Conservation (phyloP, 169 alveolate genomes). For the Perkinsus olseni region DNA sequence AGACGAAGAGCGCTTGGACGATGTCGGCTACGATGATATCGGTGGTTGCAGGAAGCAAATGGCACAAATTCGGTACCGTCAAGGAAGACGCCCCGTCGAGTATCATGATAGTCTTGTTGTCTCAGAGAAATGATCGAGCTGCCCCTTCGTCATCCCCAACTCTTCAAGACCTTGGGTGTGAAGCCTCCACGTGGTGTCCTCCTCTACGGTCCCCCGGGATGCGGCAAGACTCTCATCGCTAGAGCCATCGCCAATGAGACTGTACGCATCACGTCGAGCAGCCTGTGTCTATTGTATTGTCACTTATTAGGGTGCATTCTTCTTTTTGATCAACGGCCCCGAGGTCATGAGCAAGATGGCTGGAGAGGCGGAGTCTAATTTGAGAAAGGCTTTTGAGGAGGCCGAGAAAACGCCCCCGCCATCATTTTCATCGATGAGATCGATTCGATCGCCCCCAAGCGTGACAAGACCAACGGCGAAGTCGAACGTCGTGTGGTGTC, state of each 20-base stretch:
- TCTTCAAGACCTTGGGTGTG: slow-evolving; percentile 97
- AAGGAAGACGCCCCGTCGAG: slow-evolving; percentile 32
- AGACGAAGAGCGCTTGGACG: slow-evolving; percentile 98
- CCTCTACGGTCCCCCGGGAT: slow-evolving; percentile 99
- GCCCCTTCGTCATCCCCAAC: slow-evolving; percentile 97
- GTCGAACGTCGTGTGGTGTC: slow-evolving; percentile 99
- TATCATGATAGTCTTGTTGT: not conserved
- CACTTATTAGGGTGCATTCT: slow-evolving; percentile 75
- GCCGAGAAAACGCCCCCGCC: slow-evolving; percentile 99
- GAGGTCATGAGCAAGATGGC: slow-evolving; percentile 98
- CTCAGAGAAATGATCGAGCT: slow-evolving; percentile 94
- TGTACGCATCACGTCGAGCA: not conserved
- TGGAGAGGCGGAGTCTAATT: slow-evolving; percentile 97
- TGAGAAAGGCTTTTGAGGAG: slow-evolving; percentile 93
- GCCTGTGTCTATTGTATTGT: too few species aligned
- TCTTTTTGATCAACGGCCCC: slow-evolving; percentile 94
- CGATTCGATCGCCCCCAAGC: slow-evolving; percentile 98
- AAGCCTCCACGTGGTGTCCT: slow-evolving; percentile 99
- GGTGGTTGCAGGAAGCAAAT: slow-evolving; percentile 99
- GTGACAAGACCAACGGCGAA: slow-evolving; percentile 99
- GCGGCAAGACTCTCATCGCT: slow-evolving; percentile 99
- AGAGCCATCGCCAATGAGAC: slow-evolving; percentile 99
- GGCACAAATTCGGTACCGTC: slow-evolving; percentile 87
- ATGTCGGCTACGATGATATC: slow-evolving; percentile 98
- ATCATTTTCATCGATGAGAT: slow-evolving; percentile 99